Conservation (phyloP, 495 filamentous ascomycete species). For the Cryomyces antarcticus region DNA sequence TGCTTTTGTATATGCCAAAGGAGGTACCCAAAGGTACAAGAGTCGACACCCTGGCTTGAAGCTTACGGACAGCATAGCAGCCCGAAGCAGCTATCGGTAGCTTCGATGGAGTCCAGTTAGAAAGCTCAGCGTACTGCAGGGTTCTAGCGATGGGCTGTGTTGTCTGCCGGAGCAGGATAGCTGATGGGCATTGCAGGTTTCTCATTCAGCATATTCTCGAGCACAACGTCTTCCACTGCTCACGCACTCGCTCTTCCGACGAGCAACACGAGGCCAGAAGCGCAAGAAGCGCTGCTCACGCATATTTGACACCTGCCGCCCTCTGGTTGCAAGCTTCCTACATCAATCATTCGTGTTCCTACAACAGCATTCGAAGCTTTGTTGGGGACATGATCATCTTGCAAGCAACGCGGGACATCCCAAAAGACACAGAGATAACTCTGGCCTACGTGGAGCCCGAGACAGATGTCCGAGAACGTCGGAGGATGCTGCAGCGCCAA, state of each 20-base stretch:
- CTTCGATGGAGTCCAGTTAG: no score
- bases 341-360: constrained; percentile 34
- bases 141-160: no score
- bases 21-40: no score
- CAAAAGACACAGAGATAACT: constrained; percentile 28
- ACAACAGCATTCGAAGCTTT: constrained; percentile 27
- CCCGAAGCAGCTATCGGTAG: no score
- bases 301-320: no score
- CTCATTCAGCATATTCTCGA: not conserved
- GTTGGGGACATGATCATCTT: constrained; percentile 40
- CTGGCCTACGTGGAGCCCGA: not conserved
- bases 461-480: no score
- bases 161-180: no score
- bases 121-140: no score
- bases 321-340: constrained; percentile 34
- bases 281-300: not conserved
- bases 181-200: not conserved
- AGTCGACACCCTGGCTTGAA: no score
- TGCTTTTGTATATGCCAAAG: no score
- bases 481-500: no score
- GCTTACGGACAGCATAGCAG: no score
- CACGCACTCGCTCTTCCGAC: not conserved
- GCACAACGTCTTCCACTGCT: not conserved
- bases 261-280: not conserved
- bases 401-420: constrained; percentile 27